phyloP scores from a whole-genome alignment of 768 basidiomycete species.

The Boletus eberwhitei region DNA sequence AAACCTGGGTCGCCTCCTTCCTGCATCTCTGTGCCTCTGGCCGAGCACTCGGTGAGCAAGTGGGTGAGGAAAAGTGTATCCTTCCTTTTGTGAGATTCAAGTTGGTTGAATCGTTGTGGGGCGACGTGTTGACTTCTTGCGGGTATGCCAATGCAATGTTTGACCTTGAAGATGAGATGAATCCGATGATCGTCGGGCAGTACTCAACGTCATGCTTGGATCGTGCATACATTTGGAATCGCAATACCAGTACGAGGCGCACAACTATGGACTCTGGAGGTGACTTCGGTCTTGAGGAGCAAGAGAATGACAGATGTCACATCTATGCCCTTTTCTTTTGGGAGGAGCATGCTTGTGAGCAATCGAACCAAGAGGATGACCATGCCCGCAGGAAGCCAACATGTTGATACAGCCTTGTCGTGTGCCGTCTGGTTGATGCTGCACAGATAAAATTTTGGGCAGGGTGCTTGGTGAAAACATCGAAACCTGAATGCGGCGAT shows the following conservation, averaged over 20 bases:
- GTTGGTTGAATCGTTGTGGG: slow-evolving; percentile 43
- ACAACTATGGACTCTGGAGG: slow-evolving; percentile 56
- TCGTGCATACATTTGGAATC: slow-evolving; percentile 51
- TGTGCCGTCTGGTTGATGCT: slow-evolving; percentile 47
- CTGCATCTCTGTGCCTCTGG: slow-evolving; percentile 3
- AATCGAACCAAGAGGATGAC: slow-evolving; percentile 44
- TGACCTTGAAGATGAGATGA: slow-evolving; percentile 50
- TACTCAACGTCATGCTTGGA: slow-evolving; percentile 2
- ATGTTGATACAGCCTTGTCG: slow-evolving; percentile 47
- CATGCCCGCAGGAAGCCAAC: slow-evolving; percentile 42
- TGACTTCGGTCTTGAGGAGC: slow-evolving; percentile 23
- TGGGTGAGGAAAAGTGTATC: slow-evolving; percentile 67
- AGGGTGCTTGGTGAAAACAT: slow-evolving; percentile 11
- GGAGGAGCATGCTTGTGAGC: slow-evolving; percentile 48
- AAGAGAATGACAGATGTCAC: slow-evolving; percentile 58
- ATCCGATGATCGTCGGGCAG: slow-evolving; percentile 10
- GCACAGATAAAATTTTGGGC: slow-evolving; percentile 29
- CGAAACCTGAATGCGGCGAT: not conserved
- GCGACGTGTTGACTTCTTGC: slow-evolving; percentile 51
- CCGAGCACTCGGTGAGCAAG: slow-evolving; percentile 42
- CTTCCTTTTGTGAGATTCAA: slow-evolving; percentile 51
- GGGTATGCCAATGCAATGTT: slow-evolving; percentile 59
- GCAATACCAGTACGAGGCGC: slow-evolving; percentile 74
- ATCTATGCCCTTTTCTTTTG: slow-evolving; percentile 58
- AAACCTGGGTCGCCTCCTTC: slow-evolving; percentile 26